Conservation (phyloP, 495 filamentous ascomycete species). For the Hypoxylon lienhwacheense region DNA sequence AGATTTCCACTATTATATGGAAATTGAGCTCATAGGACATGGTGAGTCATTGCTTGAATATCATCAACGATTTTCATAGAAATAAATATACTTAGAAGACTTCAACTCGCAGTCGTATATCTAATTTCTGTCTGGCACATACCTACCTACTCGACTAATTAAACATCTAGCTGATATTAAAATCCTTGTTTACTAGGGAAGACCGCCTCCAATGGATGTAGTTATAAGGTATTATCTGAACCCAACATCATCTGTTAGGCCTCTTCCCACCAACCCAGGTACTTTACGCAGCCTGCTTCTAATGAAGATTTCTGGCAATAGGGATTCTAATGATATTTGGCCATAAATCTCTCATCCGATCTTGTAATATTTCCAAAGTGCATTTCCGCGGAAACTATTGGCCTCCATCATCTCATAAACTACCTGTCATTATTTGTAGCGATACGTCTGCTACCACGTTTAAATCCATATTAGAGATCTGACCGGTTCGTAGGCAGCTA, state of each 20-base stretch:
- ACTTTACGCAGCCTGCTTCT: neutral
- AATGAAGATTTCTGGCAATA: neutral
- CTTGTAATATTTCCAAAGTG: neutral
- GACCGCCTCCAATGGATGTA: constrained; percentile 5
- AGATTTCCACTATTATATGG: constrained; percentile 1
- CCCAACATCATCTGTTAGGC: constrained; percentile 10
- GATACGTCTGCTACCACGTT: neutral
- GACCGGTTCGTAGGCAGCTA: too few relatives aligned
- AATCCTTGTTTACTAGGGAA: constrained; percentile 11
- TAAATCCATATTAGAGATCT: too few relatives aligned
- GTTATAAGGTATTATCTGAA: constrained; percentile 5
- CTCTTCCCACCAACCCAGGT: neutral
- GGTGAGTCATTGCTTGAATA: constrained; percentile 23
- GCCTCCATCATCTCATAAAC: too few relatives aligned
- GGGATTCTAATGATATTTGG: neutral
- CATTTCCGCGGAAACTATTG: neutral
- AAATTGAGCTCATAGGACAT: neutral
- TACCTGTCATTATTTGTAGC: constrained; percentile 4
- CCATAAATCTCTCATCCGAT: neutral
- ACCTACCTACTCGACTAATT: constrained; percentile 1
- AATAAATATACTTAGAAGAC: too few relatives aligned
- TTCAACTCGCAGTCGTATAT: constrained; percentile 9
- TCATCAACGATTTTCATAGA: neutral
- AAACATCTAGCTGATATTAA: constrained; percentile 16
- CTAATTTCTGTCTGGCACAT: constrained; percentile 2